phyloP scores from a whole-genome alignment of 306 rosid species.

The Castanea sativa region DNA sequence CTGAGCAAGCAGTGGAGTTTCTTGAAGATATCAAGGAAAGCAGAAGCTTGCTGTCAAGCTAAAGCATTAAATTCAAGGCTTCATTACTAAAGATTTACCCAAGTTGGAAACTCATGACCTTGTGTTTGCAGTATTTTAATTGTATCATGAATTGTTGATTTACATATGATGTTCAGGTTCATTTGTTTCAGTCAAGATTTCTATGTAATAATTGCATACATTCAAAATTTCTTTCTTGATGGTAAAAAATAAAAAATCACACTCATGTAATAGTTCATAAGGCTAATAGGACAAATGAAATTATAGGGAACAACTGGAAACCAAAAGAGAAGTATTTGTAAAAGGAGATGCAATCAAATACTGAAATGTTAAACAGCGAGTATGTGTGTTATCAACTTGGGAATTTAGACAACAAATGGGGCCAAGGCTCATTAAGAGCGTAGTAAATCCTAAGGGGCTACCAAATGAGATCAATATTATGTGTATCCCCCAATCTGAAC shows the following conservation, averaged over 20 bases:
- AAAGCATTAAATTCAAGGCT: not conserved
- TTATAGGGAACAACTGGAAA: not conserved
- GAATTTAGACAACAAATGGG: not conserved
- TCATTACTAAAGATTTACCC: not conserved
- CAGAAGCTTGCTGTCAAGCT: not conserved
- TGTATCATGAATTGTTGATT: not conserved
- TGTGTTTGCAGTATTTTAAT: not conserved
- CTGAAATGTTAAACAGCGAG: not conserved
- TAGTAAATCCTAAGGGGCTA: not conserved
- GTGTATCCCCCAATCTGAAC: too few species aligned
- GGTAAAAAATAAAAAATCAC: not conserved
- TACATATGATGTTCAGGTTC: not conserved
- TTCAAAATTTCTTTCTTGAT: not conserved
- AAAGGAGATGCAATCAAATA: not conserved
- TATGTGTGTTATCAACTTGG: not conserved
- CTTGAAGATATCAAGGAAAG: not conserved
- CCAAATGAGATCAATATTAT: not conserved
- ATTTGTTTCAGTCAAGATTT: not conserved
- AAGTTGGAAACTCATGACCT: not conserved
- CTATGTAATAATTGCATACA: too few species aligned
- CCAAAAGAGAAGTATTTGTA: not conserved
- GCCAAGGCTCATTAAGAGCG: not conserved
- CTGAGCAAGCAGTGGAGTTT: too few species aligned
- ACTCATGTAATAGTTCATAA: too few species aligned
- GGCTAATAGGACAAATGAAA: too few species aligned